Base-by-base conservation (phyloP, 2,329 filamentous ascomycete genomes). In the Apiospora saccharicola region DNA sequence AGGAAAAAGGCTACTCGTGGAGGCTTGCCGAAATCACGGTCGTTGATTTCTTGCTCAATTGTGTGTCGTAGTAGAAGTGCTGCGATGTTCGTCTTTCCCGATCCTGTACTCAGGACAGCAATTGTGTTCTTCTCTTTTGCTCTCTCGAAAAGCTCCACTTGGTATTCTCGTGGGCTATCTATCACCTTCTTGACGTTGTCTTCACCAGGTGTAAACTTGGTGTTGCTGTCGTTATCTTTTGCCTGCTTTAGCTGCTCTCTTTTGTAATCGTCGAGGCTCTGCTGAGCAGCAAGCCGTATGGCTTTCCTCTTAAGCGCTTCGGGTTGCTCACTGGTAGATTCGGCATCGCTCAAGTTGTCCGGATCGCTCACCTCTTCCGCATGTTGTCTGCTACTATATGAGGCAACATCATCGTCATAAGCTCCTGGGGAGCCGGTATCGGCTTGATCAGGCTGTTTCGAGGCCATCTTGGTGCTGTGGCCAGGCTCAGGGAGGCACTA, bases 81-180 rank as follows among this genome's bases (percentile, higher is more conserved):
- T 0, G 96, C 95, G 76, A 99, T 98, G n/a, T 98, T 86, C 0
- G 96, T 99, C 83, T 99, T 99, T 2, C 96, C 96, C 4, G 94
- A 95, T 16, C 96, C 26, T 43, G 70, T 70, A 19, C 75, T 71
- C 10, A 98, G 87, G 0, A 99, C 96, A 0, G 96, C 95, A 76
- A 99, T 97, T 10, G 92, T 93, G 79, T 99, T 99, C 76, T 92
- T 89, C 70, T 88, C 79, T 79, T 96, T 98, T 4, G 96, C 96
- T 75, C 90, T 90, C 80, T 98, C 94, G 78, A 96, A 98, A 0
- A 99, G 87, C 79, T 98, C 96, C 16, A 94, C 85, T 80, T 99
- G 96, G 78, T 98, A 99, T 78, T 98, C 94, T 68, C 96, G 89
- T 0, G 95, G 94, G 70, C 91, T 92, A 14, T 90, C 88, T 73